These are phyloP conservation scores for Oryza meridionalis DNA, from an alignment of 176 grass and related monocot genomes.

Conservation along the genomic window DNA sequence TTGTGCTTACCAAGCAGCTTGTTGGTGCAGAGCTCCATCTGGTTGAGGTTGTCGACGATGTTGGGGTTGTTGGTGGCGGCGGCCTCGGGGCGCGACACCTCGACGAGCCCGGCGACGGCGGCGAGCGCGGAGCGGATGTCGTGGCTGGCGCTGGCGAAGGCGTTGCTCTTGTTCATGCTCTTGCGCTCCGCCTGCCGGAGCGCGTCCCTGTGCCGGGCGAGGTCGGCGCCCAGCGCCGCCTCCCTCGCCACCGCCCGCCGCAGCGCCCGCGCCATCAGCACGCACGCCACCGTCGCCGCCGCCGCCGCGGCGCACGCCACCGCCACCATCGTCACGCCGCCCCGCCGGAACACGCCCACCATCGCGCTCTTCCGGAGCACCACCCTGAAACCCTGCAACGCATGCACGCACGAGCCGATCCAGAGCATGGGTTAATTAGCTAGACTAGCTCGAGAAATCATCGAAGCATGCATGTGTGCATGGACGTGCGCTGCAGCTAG, in stretches of 20 bases:
- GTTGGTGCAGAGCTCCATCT: slow-evolving; percentile 52
- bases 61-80: slow-evolving; percentile 22
- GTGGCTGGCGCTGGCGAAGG: slow-evolving; percentile 70
- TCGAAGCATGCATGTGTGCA: too few species aligned
- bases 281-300: background rate
- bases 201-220: slow-evolving; percentile 64
- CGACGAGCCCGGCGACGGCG: slow-evolving; percentile 51
- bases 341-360: background rate
- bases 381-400: slow-evolving; percentile 33
- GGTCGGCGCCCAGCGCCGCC: slow-evolving; percentile 49
- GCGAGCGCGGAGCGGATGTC: slow-evolving; percentile 64
- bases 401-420: too few species aligned
- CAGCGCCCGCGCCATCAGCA: background rate
- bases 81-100: slow-evolving; percentile 41
- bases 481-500: too few species aligned
- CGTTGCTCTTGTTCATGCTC: slow-evolving; percentile 93
- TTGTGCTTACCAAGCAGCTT: slow-evolving; percentile 67
- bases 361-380: background rate
- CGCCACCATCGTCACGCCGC: background rate
- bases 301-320: background rate
- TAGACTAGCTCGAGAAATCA: too few species aligned
- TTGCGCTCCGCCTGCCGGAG: slow-evolving; percentile 78
- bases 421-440: too few species aligned
- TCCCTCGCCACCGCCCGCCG: slow-evolving; percentile 29
- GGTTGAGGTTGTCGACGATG: slow-evolving; percentile 48